Evolutionary conservation across 805 yeast genomes (phyloP).

Genomic region (Teunomyces aglyptinius): DNA sequence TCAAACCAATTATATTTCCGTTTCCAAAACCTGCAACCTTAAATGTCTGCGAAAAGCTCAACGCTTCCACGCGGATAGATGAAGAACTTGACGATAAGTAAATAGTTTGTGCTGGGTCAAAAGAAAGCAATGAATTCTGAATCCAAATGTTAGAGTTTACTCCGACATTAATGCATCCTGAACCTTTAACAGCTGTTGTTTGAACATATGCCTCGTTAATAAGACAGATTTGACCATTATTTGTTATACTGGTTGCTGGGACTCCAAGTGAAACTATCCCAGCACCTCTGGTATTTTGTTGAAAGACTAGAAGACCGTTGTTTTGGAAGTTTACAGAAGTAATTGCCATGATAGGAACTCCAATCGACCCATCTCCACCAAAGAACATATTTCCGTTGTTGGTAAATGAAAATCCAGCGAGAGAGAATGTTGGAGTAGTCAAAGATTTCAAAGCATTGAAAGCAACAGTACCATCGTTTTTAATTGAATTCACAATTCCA

Average conservation of each 20-base stretch:
- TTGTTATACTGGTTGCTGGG: not conserved
- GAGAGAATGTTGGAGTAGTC: constrained; percentile 9
- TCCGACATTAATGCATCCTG: constrained; percentile 29
- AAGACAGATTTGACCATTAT: constrained; percentile 18
- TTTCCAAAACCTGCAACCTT: constrained; percentile 27
- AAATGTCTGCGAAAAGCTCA: constrained; percentile 17
- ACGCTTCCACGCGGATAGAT: constrained; percentile 15
- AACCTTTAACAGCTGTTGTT: constrained; percentile 19
- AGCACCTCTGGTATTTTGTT: constrained; percentile 18
- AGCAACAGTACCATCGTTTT: constrained; percentile 17
- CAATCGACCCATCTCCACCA: constrained; percentile 11
- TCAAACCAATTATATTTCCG: constrained; percentile 26
- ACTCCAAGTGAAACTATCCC: constrained; percentile 19
- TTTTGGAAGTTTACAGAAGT: constrained; percentile 12
- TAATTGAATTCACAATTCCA: constrained; percentile 13
- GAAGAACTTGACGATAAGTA: constrained; percentile 9
- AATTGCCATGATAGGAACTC: constrained; percentile 11
- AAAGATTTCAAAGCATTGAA: constrained; percentile 14
- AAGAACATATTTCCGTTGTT: constrained; percentile 12
- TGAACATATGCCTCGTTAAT: constrained; percentile 21
- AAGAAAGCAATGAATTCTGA: constrained; percentile 6
- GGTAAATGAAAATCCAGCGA: constrained; percentile 9
- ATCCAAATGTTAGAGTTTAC: constrained; percentile 10
- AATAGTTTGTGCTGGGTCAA: constrained; percentile 11
- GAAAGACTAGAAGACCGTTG: constrained; percentile 21